These are phyloP conservation scores for Geosiphon pyriformis DNA, from an alignment of 192 early-diverging fungal genomes.

Conservation along the genomic window DNA sequence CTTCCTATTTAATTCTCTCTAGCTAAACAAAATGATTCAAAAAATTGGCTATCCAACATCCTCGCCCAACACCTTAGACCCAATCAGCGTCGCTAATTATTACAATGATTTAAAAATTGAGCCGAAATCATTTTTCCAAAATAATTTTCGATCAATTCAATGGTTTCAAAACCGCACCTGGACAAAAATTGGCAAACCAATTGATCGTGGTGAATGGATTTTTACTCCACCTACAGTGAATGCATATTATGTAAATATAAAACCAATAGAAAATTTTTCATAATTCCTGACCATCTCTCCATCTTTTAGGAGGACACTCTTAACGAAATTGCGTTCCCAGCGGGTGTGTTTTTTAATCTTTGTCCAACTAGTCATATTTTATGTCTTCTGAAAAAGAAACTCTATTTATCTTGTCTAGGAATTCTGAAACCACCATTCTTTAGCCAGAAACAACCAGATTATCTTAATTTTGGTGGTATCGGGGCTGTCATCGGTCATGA, in stretches of 20 bases:
- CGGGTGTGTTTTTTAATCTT: conserved; percentile 28
- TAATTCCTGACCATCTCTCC: neutral
- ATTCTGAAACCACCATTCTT: conserved; percentile 65
- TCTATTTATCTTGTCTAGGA: conserved; percentile 3
- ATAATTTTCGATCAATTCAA: conserved; percentile 42
- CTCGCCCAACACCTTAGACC: conserved; percentile 48
- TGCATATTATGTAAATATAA: conserved; percentile 40
- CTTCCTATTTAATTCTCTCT: too few relatives aligned
- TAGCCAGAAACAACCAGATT: conserved; percentile 43
- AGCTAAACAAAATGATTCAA: conserved; percentile 48
- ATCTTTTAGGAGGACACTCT: conserved; percentile 28
- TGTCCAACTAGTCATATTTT: neutral
- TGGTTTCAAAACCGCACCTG: conserved; percentile 35
- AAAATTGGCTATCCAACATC: conserved; percentile 61
- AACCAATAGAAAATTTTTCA: neutral
- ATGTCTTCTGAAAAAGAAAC: too few relatives aligned
- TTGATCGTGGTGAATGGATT: conserved; percentile 49
- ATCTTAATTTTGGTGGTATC: conserved; percentile 63
- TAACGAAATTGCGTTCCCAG: conserved; percentile 53
- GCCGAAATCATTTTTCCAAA: conserved; percentile 51
- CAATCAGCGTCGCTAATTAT: conserved; percentile 43
- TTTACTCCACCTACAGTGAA: conserved; percentile 57
- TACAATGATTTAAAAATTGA: conserved; percentile 46
- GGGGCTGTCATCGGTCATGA: conserved; percentile 74
- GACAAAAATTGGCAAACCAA: conserved; percentile 28